Evolutionary conservation across 2,329 filamentous ascomycete species (phyloP).

Genomic region (Neopestalotiopsis clavispora): DNA sequence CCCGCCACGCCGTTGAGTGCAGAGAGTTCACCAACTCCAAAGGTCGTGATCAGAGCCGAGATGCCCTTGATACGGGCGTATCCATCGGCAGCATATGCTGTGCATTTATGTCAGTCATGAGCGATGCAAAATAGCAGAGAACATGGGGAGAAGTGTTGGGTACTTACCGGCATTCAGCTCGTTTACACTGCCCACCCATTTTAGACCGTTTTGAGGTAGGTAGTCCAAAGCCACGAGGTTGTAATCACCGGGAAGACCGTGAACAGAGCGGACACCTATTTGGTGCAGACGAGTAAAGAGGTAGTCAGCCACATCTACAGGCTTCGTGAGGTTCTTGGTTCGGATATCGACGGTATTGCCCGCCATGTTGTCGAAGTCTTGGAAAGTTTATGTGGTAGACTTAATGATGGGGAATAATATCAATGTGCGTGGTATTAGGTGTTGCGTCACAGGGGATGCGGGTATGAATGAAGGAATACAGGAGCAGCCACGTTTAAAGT

Average conservation of each 20-base stretch:
- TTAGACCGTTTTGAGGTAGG: conserved; percentile 60
- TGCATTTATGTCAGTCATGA: not conserved
- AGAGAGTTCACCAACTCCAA: conserved; percentile 77
- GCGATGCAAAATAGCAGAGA: not conserved
- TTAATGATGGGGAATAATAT: not conserved
- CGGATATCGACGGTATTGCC: conserved; percentile 41
- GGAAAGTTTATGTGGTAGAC: not conserved
- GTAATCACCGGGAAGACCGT: conserved; percentile 76
- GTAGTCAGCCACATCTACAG: conserved; percentile 69
- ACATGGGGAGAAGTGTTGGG: conserved; percentile 13
- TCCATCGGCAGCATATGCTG: conserved; percentile 79
- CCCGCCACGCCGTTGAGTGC: conserved; percentile 76
- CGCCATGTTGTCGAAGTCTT: not conserved
- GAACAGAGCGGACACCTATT: conserved; percentile 67
- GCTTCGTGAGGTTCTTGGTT: conserved; percentile 49
- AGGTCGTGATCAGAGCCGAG: conserved; percentile 73
- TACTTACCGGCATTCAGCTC: conserved; percentile 73
- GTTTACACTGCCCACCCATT: conserved; percentile 73
- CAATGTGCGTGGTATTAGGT: not conserved
- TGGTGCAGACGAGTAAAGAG: conserved; percentile 69
- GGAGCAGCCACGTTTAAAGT: not conserved
- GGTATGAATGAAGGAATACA: not conserved
- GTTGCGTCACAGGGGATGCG: not conserved
- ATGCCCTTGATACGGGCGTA: conserved; percentile 77
- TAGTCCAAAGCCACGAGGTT: conserved; percentile 74